Base-by-base conservation (phyloP, 306 rosid species). In the Pterocarpus macrocarpus region DNA sequence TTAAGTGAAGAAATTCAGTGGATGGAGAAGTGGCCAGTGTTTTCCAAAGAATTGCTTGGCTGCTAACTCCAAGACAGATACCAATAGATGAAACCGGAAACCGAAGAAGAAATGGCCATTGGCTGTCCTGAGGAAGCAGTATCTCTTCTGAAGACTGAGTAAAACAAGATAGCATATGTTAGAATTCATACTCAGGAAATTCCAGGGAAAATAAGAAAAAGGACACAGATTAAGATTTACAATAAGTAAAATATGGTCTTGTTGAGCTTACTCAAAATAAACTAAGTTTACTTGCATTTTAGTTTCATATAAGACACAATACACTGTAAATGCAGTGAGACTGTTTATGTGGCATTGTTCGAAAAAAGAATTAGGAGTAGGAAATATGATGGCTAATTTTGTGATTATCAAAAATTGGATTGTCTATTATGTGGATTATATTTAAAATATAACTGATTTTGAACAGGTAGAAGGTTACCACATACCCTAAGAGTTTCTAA, bases 31-130 rank as follows among this genome's bases (percentile, higher is more conserved):
- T 89, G 44, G 98, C 90, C 16, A 94, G 76, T 50, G 89, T 62
- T 83, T 92, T 94, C 98, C 98, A 94, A 43, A 94, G 79, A 69
- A 94, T 91, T 45, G 98, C 97, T 85, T 94, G 98, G 90, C 98
- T 94, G 69, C 92, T 81, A 63, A 94, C 88, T 49, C 98, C 98
- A 17, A 94, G 97, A 63, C 97, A 92, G 15, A 94, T 88, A 85
- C 98, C 94, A 30, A 94, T 89, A 4, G 92, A 84, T 22, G 98
- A 90, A 55, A 94, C 44, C 0, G 94, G 95, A 82, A 80, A 91
- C 63, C 97, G 83, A 0, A 94, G 97, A 41, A 94, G 95, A 82
- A 94, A 94, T 47, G 98, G 97, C 98, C 97, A 92, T 67, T 62
- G 45, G 71, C 58, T 84, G 86, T 94, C 97, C 0, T 91, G 87